Evolutionary conservation across 306 rosid genomes (phyloP).

Genomic region (Rosa lucieae): DNA sequence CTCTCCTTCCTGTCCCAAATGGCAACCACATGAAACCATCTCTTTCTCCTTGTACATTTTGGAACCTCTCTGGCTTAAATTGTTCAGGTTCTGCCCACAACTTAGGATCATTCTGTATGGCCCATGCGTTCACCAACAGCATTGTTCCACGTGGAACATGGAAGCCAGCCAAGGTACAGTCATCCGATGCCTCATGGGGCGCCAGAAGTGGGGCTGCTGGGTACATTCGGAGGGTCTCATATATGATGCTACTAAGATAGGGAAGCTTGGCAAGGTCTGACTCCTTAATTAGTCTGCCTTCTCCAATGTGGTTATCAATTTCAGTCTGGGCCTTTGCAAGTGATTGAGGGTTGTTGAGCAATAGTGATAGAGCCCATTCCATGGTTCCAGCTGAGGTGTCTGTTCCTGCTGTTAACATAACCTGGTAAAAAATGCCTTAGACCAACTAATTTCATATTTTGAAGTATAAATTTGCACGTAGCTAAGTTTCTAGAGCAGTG

Average conservation of each 20-base stretch:
- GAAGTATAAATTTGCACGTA: too few species aligned
- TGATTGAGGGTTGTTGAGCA: conserved; percentile 36
- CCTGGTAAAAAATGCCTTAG: conserved; percentile 10
- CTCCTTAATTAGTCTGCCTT: conserved; percentile 27
- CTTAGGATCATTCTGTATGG: conserved; percentile 39
- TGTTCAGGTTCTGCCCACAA: conserved; percentile 31
- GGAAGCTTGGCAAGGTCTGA: conserved; percentile 33
- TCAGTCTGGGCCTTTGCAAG: conserved; percentile 15
- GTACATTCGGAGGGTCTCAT: conserved; percentile 38
- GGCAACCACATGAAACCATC: conserved; percentile 30
- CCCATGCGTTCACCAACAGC: conserved; percentile 40
- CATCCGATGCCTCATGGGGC: conserved; percentile 37
- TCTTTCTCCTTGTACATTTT: neutral
- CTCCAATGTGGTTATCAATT: conserved; percentile 23
- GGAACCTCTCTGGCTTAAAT: conserved; percentile 39
- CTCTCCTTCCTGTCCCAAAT: conserved; percentile 40
- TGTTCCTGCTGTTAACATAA: conserved; percentile 33
- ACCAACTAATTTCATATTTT: too few species aligned
- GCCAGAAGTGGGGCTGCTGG: conserved; percentile 33
- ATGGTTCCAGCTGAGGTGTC: conserved; percentile 28
- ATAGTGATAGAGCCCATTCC: conserved; percentile 45
- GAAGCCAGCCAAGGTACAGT: conserved; percentile 33
- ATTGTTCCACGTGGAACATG: conserved; percentile 42
- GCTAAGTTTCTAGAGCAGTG: too few species aligned
- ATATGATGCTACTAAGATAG: conserved; percentile 26